Evolutionary conservation across 78 protist species (phyloP), one percentile per base, ranked within the genome.

Genomic region (Dictyostelium discoideum): DNA sequence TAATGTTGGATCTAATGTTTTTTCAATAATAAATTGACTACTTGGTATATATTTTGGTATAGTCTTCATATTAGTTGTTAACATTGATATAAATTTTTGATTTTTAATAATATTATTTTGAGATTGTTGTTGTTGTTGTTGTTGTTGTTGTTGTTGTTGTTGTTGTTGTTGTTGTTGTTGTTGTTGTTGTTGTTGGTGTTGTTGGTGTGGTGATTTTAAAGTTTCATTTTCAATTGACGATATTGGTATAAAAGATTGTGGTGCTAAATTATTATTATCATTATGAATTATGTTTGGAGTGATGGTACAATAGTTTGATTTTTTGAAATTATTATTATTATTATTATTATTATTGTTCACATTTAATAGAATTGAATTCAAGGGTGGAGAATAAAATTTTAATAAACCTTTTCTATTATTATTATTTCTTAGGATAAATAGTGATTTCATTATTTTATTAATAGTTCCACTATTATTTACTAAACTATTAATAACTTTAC

Each of bases 1-100:
- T 26, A 81, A 81, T 14, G 20, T 20, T 24, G 44, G 69, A 26
- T 81, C 85, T 3, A 81, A 39, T 39, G 22, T 24, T 29, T 81
- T 81, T 39, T 81, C 85, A 24, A 81, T 1, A 24, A 81, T 48
- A 50, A 81, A 81, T 26, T 42, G n/a, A 26, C 48, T 81, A 20
- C 13, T 13, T 81, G 85, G 42, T 79, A 79, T 79, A 42, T 79
- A 42, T 39, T 79, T 79, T 84, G 79, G 76, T 24, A n/a, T 24
- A n/a, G 76, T 24, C 14, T 67, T 67, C 8, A 26, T 67, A 9
- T n/a, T 22, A 9, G 8, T 67, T 24, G 76, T 26, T 11, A 67
- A 67, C 32, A 67, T 24, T 67, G 76, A 8, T 67, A 67, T 67
- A 67, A 67, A 67, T 67, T 67, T 26, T 67, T 67, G 29, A 67